Conservation (phyloP, 306 rosid species). For the Lathyrus tuberosus region DNA sequence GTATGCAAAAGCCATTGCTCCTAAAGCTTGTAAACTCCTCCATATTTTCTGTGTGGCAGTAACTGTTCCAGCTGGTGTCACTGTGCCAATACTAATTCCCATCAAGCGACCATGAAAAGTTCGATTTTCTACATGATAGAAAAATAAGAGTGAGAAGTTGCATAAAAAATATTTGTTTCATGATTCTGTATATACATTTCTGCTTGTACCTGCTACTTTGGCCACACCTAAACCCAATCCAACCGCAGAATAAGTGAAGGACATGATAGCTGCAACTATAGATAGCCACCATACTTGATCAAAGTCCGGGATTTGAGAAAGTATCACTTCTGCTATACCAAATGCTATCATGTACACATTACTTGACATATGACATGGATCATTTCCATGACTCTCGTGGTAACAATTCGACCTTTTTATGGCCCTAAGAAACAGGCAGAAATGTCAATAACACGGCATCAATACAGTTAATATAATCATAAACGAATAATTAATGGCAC, state of each 20-base stretch:
- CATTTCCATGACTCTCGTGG: constrained; percentile 67
- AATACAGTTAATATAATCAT: background rate
- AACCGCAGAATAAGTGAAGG: constrained; percentile 64
- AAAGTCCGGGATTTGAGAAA: constrained; percentile 77
- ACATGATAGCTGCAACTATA: constrained; percentile 76
- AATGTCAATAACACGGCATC: background rate
- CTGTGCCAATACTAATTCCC: constrained; percentile 70
- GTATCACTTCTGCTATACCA: constrained; percentile 61
- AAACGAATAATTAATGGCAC: background rate
- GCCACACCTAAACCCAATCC: constrained; percentile 68
- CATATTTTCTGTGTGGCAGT: constrained; percentile 67
- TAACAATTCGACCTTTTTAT: constrained; percentile 78
- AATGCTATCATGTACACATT: constrained; percentile 75
- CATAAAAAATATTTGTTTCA: background rate
- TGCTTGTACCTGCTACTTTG: constrained; percentile 64
- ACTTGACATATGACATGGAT: constrained; percentile 84
- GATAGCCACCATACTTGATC: constrained; percentile 84
- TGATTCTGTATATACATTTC: background rate
- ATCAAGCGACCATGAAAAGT: constrained; percentile 60
- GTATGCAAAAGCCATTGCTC: constrained; percentile 79
- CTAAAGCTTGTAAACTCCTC: constrained; percentile 77
- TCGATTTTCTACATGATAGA: constrained; percentile 52
- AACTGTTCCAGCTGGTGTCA: constrained; percentile 60
- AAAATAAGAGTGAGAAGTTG: background rate
- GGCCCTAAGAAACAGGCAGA: constrained; percentile 46